Evolutionary conservation across 2,329 filamentous ascomycete species (phyloP), one percentile per base, ranked within the genome.

Genomic region (Sarocladiaceae sp.): DNA sequence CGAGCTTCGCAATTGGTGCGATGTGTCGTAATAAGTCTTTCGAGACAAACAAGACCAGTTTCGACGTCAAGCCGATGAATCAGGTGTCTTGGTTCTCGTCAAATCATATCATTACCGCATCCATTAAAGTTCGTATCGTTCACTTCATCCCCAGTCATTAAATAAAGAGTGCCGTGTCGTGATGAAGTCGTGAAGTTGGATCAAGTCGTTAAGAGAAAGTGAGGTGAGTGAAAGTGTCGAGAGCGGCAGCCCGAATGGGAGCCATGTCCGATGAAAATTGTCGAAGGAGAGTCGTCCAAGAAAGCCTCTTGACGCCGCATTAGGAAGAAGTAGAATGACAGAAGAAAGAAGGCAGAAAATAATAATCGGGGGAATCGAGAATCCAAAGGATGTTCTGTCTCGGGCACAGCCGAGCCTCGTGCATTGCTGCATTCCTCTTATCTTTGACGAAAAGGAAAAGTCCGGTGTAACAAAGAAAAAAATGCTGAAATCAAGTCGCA

Each of bases 391-490:
- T 66, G 69, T 71, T 66, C 67, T 68, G 72, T 74, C 73, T 76
- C 73, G 73, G 70, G 64, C 69, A 69, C 59, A 62, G 70, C 73
- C 74, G 72, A 74, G 70, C 67, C 63, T 69, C 68, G 71, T 80
- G 80, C 80, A 83, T 83, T 80, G 80, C 80, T 83, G 80, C 80
- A 73, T 77, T 79, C 73, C 72, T 82, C 77, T 80, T 80, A 69
- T 75, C 72, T 76, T 69, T 65, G 63, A 59, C 59, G 59, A 61
- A 55, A 59, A 53, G 58, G 66, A 62, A 64, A 61, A 55, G n/a
- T 53, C 54, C 57, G 60, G 58, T 56, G 56, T 59, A 62, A 59
- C 60, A 61, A 59, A 59, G 28, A 56, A 56, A 55, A 53, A 55
- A 56, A 25, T 22, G 33, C 31, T 17, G 50, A 56, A 66, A 62